Conservation (phyloP, 2,329 filamentous ascomycete species). For the Incumbomyces delicatus region DNA sequence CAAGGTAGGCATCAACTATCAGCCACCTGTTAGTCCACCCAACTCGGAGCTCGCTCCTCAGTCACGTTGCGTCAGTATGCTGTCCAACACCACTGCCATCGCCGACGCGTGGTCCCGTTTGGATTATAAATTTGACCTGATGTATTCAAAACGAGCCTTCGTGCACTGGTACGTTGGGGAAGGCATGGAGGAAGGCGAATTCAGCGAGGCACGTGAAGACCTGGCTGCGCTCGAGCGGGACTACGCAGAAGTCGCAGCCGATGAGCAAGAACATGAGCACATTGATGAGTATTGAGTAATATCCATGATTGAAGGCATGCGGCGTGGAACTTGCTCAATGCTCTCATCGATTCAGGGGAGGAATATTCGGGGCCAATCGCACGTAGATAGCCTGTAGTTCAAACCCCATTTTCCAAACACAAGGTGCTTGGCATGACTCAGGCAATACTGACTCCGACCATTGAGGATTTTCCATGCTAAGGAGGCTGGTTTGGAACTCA, state of each 20-base stretch:
- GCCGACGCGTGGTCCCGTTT: conserved; percentile 55
- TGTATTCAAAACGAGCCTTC: conserved; percentile 61
- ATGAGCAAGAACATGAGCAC: conserved; percentile 42
- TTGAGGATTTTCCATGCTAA: too few relatives aligned
- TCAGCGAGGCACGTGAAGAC: conserved; percentile 78
- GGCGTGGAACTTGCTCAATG: too few relatives aligned
- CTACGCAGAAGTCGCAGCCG: conserved; percentile 73
- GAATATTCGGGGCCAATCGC: too few relatives aligned
- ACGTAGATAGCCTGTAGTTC: too few relatives aligned
- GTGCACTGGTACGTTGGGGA: conserved; percentile 74
- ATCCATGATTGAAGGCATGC: neutral
- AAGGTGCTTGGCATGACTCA: too few relatives aligned
- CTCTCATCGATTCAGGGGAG: too few relatives aligned
- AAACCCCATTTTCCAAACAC: too few relatives aligned
- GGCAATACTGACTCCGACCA: too few relatives aligned
- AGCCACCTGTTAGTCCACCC: conserved; percentile 43
- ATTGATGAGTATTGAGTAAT: neutral
- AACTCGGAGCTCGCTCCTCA: conserved; percentile 45
- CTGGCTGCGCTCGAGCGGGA: conserved; percentile 77
- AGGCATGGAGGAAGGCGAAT: conserved; percentile 88
- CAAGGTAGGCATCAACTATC: conserved; percentile 60
- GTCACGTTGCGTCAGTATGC: conserved; percentile 50
- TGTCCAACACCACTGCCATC: conserved; percentile 59
- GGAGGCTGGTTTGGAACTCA: too few relatives aligned
- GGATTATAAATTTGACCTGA: conserved; percentile 60